Evolutionary conservation across 352 stramenopile genomes (phyloP), one percentile per base, ranked within the genome.

Genomic region (Thalassiosira delicatula): DNA sequence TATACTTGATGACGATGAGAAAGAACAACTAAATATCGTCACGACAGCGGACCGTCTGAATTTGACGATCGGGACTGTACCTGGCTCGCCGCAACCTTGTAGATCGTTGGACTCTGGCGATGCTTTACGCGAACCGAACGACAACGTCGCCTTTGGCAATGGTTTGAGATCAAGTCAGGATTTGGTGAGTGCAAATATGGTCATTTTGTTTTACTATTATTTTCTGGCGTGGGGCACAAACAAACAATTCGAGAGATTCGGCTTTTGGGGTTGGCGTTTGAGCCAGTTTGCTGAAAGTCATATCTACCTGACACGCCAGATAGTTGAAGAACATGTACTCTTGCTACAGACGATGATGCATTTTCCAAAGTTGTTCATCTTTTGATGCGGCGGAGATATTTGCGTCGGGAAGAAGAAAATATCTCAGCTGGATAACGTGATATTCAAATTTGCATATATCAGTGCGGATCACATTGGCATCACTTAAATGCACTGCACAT

Each of bases 11-110:
- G 33, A 74, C 51, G 23, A 70, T 21, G 17, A 27, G 63, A 54
- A 53, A 29, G 69, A 70, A 68, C 27, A 68, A 32, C 65, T 63
- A 60, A 74, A 70, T 56, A 14, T 85, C 27, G 14, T 77, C 29
- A 54, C 46, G 65, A 61, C 69, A 67, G 54, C 53, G 63, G 57
- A 79, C 53, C 46, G 44, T 65, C 57, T 84, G 35, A 42, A 42
- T 42, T 12, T 42, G 35, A 12, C 12, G 35, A n/a, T n/a, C n/a
- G n/a, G n/a, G n/a, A n/a, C n/a, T n/a, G n/a, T n/a, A n/a, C n/a
- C n/a, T n/a, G n/a, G n/a, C n/a, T n/a, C n/a, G n/a, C n/a, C n/a
- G n/a, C n/a, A n/a, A n/a, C n/a, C n/a, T n/a, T n/a, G n/a, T n/a
- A n/a, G n/a, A n/a, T n/a, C n/a, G n/a, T n/a, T n/a, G n/a, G n/a